Base-by-base conservation (phyloP, 139 green algal genomes). In the Chlorella ohadii region DNA sequence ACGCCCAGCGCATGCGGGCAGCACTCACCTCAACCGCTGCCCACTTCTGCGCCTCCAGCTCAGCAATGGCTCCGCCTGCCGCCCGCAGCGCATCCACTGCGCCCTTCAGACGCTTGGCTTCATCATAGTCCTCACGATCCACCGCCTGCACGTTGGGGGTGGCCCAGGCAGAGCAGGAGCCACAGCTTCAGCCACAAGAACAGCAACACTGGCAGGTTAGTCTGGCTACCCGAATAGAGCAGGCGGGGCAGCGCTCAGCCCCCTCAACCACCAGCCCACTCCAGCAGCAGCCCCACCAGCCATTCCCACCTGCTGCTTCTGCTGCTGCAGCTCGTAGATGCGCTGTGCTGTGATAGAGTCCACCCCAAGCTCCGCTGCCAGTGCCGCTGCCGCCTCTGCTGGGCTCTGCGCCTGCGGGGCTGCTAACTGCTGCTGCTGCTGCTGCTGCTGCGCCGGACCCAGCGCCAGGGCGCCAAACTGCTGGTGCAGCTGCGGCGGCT, bases 61-160 rank as follows among this genome's bases (percentile, higher is more conserved):
- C 88, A 25, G 92, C 90, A 31, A 97, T 91, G 84, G 94, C 93
- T 9, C 55, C 57, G 33, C 73, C 82, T 0, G 85, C 78, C 11
- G 79, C 67, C 0, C 81, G 65, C 36, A 92, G 85, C 16, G 79
- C 66, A 33, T 92, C 89, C 20, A 92, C 85, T 31, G 33, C 83
- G 28, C 31, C 59, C 79, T 95, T 96, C 15, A 99, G 85, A 20
- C 91, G 87, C 88, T 99, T 99, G 19, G 96, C 96, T 76, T 97
- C 95, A 85, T 99, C 96, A 84, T 99, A 99, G 85, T 98, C 96
- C 89, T 99, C 96, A 9, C 33, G 81, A 67, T 41, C 93, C 90
- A 82, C 77, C 27, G 77, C 77, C 77, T 82, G 77, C 23, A 19
- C 12, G n/a, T 34, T 20, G 25, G 2, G 15, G 27, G 12, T n/a